Evolutionary conservation across 345 rosid genomes (phyloP), one percentile per base, ranked within the genome.

Genomic region (Acer saccharum): DNA sequence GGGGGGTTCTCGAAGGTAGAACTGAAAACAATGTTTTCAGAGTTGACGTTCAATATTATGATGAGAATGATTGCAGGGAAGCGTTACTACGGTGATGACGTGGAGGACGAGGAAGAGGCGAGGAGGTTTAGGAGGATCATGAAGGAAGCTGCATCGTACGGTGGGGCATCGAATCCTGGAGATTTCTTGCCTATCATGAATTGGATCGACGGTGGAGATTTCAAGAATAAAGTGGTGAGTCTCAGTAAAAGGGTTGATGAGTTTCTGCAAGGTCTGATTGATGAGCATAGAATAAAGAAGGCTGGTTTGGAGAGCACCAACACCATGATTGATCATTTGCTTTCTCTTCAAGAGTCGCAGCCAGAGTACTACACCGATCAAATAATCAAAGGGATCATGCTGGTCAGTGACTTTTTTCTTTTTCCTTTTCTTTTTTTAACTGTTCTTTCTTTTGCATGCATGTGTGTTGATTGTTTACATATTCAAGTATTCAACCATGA

Each of bases 61-160:
- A 70, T 76, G 76, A 63, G 84, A 67, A 77, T 76, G 94, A 82
- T 89, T 0, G 86, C 91, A 0, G 92, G 92, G 68, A 90, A 89
- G 71, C 69, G 87, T 63, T 89, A 86, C 68, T 90, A 78, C 68
- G 88, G 87, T 1, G 88, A 89, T 13, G 84, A 81, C 14, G 71
- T 79, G 25, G 70, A 39, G 6, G 79, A 84, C 13, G 77, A 82
- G 65, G 83, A 80, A 55, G 87, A 81, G 20, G 85, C 89, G 14
- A 80, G 72, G 68, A 10, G 44, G 67, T 67, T 87, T 29, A 80
- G 83, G 71, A 76, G 79, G 67, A 72, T 86, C 0, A 72, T 87
- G 12, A 66, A 21, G 0, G 84, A 81, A 61, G 27, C 80, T n/a
- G 20, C 65, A 4, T 73, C 50, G 21, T 54, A 52, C n/a, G 65